phyloP scores from a whole-genome alignment of 225 moss, liverwort and hornwort species.

The Pseudisothecium myosuroides region DNA sequence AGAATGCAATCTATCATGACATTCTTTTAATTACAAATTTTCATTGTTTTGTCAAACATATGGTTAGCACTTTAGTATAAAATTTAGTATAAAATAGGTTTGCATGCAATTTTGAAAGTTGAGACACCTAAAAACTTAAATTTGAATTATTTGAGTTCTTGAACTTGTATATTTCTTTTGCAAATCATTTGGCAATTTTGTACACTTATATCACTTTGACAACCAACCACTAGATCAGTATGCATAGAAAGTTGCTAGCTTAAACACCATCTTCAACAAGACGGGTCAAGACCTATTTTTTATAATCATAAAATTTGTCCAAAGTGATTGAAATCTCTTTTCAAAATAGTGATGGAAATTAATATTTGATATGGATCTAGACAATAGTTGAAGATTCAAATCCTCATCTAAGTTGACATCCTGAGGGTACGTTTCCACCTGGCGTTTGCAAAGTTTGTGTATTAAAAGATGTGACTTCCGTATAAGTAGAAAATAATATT shows the following conservation, averaged over 20 bases:
- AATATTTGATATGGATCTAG: not conserved
- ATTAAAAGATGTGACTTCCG: too few relatives aligned
- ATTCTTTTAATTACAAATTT: not conserved
- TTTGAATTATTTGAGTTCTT: not conserved
- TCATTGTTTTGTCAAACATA: not conserved
- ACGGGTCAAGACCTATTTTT: rapidly evolving
- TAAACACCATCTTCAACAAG: not conserved
- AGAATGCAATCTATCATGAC: not conserved
- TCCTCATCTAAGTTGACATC: not conserved
- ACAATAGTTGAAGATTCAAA: not conserved
- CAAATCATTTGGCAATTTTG: not conserved
- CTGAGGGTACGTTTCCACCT: too few relatives aligned
- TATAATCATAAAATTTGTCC: not conserved
- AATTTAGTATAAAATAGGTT: not conserved
- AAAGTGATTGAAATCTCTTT: not conserved
- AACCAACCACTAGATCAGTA: not conserved
- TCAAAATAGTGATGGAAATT: not conserved
- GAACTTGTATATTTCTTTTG: not conserved
- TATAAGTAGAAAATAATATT: too few relatives aligned
- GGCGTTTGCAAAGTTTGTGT: too few relatives aligned
- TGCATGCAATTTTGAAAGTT: not conserved
- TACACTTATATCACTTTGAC: not conserved
- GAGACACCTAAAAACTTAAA: not conserved
- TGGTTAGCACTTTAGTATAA: not conserved
- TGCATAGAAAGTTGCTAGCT: not conserved